A percentile compares a stretch with the other conserved stretches of the same genome.
These are phyloP conservation scores for Curvularia lunata DNA, from an alignment of 2,329 filamentous ascomycete species.

Conservation along the genomic window DNA sequence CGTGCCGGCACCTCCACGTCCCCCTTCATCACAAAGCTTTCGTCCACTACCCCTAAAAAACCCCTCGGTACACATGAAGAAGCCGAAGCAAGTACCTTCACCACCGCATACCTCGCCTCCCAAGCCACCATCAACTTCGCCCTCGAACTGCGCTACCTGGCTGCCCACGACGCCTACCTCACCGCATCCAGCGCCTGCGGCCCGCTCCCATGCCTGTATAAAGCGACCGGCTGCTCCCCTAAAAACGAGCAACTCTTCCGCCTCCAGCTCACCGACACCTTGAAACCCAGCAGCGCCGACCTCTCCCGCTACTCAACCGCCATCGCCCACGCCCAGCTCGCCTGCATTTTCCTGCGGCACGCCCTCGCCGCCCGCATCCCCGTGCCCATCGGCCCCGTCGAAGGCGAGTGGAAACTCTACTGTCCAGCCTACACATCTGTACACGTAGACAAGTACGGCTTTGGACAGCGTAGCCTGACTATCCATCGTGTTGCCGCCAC, in stretches of 20 bases:
- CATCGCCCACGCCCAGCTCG: background rate
- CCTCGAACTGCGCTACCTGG: constrained; percentile 31
- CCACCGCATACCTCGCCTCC: constrained; percentile 14
- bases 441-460: constrained; percentile 40
- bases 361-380: constrained; percentile 31
- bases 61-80: constrained; percentile 26
- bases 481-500: constrained; percentile 23
- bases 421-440: constrained; percentile 32
- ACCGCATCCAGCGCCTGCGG: constrained; percentile 8
- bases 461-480: constrained; percentile 33
- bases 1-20: constrained; percentile 22
- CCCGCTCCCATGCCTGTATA: constrained; percentile 33
- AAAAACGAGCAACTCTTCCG: constrained; percentile 36
- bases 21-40: constrained; percentile 15
- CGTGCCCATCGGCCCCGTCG: constrained; percentile 32
- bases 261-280: constrained; percentile 17
- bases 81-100: constrained; percentile 25
- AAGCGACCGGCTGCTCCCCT: constrained; percentile 36
- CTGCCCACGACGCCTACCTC: constrained; percentile 19
- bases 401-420: constrained; percentile 37
- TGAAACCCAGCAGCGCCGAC: background rate
- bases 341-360: constrained; percentile 20
- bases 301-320: constrained; percentile 11
- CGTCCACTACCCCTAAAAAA: background rate
- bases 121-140: constrained; percentile 37